Evolutionary conservation across 208 protist genomes (phyloP).

Genomic region (Endotrypanum monterogeii): DNA sequence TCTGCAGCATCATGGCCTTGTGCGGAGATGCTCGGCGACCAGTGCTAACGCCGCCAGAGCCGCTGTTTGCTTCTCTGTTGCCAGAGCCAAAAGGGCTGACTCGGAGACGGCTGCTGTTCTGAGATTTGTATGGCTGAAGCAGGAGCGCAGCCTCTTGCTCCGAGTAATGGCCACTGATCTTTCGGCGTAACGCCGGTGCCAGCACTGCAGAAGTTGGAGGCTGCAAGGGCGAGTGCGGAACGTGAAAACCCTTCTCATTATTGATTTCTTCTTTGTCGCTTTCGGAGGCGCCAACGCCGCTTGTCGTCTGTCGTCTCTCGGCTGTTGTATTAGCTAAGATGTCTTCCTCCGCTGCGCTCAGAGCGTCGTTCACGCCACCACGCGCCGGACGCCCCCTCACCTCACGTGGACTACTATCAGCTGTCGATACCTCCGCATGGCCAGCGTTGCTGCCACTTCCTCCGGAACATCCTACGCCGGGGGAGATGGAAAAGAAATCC

Average conservation of each 20-base stretch:
- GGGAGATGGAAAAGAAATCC: slow-evolving; percentile 53
- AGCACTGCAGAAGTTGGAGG: slow-evolving; percentile 27
- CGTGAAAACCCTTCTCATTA: slow-evolving; percentile 16
- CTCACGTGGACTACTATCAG: not conserved
- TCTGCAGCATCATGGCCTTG: not conserved
- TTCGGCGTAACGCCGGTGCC: slow-evolving; percentile 40
- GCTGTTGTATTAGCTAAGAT: not conserved
- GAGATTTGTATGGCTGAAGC: slow-evolving; percentile 12
- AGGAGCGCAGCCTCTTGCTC: slow-evolving; percentile 20
- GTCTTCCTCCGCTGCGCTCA: not conserved
- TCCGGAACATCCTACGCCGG: slow-evolving; percentile 1
- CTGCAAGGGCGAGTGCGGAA: slow-evolving; percentile 10
- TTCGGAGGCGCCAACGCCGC: not conserved
- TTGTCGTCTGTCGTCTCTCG: not conserved
- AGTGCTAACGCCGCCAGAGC: not conserved
- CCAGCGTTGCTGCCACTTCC: not conserved
- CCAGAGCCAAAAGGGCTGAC: not conserved
- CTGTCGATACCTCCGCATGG: not conserved
- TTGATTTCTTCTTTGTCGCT: slow-evolving; percentile 3
- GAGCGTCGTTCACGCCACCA: not conserved
- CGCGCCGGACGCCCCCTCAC: not conserved
- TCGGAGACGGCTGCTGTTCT: slow-evolving; percentile 9
- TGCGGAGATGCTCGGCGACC: not conserved
- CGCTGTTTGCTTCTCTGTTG: not conserved
- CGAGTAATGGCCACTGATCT: slow-evolving; percentile 41